Evolutionary conservation across 2,329 filamentous ascomycete genomes (phyloP).

Genomic region (Ascochyta lentis): DNA sequence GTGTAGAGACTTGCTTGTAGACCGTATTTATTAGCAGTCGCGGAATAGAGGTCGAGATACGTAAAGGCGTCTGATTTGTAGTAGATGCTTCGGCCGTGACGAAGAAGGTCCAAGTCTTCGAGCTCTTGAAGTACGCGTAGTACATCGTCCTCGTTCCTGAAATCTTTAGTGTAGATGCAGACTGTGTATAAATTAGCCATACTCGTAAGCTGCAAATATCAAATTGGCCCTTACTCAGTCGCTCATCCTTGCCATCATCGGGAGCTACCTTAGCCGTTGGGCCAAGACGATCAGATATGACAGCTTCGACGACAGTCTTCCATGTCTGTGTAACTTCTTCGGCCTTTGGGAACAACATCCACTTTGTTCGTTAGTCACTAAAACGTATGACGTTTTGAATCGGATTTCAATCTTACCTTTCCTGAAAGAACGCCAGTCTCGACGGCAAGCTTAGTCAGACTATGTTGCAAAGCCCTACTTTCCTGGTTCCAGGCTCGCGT

Average conservation of each 20-base stretch:
- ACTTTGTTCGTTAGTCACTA: conserved; percentile 53
- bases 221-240: conserved; percentile 53
- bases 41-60: conserved; percentile 50
- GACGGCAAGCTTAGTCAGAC: conserved; percentile 68
- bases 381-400: neutral
- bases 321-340: conserved; percentile 68
- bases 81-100: conserved; percentile 63
- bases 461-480: conserved; percentile 54
- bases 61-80: conserved; percentile 75
- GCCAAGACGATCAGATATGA: conserved; percentile 73
- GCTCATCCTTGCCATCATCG: conserved; percentile 50
- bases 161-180: conserved; percentile 81
- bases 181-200: neutral
- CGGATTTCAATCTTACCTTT: conserved; percentile 61
- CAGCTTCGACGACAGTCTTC: conserved; percentile 70
- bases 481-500: conserved; percentile 51
- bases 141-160: conserved; percentile 72
- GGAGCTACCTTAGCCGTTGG: conserved; percentile 76
- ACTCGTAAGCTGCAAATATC: neutral
- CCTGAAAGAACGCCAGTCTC: conserved; percentile 66
- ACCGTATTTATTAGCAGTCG: conserved; percentile 48
- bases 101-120: conserved; percentile 61
- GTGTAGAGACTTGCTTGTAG: conserved; percentile 53
- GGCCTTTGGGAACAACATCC: conserved; percentile 73
- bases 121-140: conserved; percentile 69